Conservation (phyloP, 805 yeast genomes). For the Lipomyces spencermartinsiae region DNA sequence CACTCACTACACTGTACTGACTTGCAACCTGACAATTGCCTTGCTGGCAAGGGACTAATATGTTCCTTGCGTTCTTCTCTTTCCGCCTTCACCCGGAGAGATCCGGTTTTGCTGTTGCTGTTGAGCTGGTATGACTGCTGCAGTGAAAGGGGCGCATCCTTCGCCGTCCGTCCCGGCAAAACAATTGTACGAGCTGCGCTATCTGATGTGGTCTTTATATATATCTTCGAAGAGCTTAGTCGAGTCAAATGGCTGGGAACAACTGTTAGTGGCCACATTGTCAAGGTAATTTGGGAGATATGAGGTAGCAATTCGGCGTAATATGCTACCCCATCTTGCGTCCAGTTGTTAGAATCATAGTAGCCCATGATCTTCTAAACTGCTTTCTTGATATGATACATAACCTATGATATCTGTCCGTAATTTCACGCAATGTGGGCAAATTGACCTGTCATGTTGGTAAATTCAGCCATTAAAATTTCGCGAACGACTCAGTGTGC, state of each 20-base stretch:
- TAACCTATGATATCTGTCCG: neutral
- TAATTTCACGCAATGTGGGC: neutral
- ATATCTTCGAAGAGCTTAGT: constrained; percentile 21
- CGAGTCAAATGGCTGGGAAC: constrained; percentile 21
- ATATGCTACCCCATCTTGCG: neutral
- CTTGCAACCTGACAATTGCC: constrained; percentile 6
- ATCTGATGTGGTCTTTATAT: constrained; percentile 15
- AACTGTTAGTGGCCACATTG: constrained; percentile 18
- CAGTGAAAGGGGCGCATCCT: constrained; percentile 26
- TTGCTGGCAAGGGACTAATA: constrained; percentile 20
- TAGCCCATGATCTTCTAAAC: constrained; percentile 11
- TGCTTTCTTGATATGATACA: neutral
- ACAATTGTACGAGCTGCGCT: constrained; percentile 5
- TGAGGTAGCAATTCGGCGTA: constrained; percentile 32
- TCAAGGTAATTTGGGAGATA: constrained; percentile 20
- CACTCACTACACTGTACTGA: constrained; percentile 27
- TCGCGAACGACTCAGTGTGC: neutral
- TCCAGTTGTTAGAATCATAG: neutral
- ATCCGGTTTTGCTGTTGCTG: neutral
- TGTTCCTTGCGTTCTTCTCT: constrained; percentile 10
- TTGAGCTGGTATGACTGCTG: neutral
- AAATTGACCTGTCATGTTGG: neutral
- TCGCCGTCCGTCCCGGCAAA: constrained; percentile 23
- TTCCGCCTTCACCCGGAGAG: constrained; percentile 23
- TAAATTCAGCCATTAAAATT: too few species aligned